These are phyloP conservation scores for Gynochthodes officinalis DNA, from an alignment of 257 asterid genomes.

Conservation along the genomic window DNA sequence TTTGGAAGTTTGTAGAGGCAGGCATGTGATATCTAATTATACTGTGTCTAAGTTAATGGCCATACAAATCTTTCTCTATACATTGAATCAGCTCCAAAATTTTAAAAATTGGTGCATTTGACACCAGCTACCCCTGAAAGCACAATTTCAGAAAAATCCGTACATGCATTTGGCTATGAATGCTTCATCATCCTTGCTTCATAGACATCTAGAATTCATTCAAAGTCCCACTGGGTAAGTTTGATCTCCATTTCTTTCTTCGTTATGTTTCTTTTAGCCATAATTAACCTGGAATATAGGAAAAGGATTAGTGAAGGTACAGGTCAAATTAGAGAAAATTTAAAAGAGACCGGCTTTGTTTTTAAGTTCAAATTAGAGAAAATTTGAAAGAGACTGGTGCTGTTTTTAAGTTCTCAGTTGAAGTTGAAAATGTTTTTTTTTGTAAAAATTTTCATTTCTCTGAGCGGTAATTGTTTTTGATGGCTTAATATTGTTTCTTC, in stretches of 20 bases:
- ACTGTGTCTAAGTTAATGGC: constrained; percentile 1
- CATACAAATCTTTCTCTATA: neutral
- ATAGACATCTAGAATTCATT: neutral
- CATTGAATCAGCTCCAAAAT: neutral
- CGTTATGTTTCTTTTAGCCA: neutral
- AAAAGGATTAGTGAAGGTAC: neutral
- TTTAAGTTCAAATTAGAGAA: too few relatives aligned
- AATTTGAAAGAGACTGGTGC: too few relatives aligned
- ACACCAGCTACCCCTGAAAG: neutral
- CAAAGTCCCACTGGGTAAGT: neutral
- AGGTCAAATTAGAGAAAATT: neutral
- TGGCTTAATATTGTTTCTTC: neutral
- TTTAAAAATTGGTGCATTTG: neutral
- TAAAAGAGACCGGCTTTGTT: neutral
- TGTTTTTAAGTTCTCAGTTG: too few relatives aligned
- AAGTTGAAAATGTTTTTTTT: too few relatives aligned
- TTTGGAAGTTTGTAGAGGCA: constrained; percentile 25
- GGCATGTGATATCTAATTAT: constrained; percentile 23
- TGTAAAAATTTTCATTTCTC: too few relatives aligned
- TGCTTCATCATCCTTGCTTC: neutral
- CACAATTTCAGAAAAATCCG: neutral
- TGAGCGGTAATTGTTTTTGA: neutral
- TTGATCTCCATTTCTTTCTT: neutral
- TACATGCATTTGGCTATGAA: neutral
- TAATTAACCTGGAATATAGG: neutral